These are phyloP conservation scores for Auxenochlorella pyrenoidosa DNA, from an alignment of 139 green algal species.

Conservation along the genomic window DNA sequence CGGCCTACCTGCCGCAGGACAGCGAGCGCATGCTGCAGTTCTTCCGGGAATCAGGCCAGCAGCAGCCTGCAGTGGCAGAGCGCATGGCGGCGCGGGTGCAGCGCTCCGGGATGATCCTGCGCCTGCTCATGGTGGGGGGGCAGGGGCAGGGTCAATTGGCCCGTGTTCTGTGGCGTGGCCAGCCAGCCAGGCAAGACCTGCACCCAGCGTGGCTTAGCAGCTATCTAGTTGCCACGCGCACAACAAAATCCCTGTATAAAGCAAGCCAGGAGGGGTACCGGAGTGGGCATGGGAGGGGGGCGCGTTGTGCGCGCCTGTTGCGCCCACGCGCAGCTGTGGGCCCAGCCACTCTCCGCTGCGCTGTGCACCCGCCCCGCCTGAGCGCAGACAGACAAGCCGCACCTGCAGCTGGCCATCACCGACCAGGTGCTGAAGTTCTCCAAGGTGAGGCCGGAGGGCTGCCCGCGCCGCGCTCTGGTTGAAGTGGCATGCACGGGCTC, in stretches of 20 bases:
- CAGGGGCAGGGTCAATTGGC: too few species aligned
- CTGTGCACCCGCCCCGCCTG: too few species aligned
- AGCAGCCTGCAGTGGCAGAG: background rate
- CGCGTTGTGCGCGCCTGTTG: too few species aligned
- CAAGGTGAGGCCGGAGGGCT: background rate
- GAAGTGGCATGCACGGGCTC: too few species aligned
- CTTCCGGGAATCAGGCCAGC: background rate
- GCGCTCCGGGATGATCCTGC: background rate
- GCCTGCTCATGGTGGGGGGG: background rate
- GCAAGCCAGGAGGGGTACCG: too few species aligned
- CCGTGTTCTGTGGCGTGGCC: too few species aligned
- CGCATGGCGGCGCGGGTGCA: background rate
- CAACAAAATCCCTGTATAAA: too few species aligned
- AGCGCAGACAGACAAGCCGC: background rate
- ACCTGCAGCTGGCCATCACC: slow-evolving; percentile 4
- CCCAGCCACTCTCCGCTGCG: background rate
- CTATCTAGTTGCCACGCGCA: too few species aligned
- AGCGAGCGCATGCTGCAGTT: slow-evolving; percentile 1
- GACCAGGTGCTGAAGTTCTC: background rate
- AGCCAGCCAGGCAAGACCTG: too few species aligned
- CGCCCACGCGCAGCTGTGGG: too few species aligned
- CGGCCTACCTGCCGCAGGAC: background rate
- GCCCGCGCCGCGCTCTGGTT: background rate
- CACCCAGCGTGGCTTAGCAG: too few species aligned
- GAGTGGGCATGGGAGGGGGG: too few species aligned